Conservation (phyloP, 306 rosid genomes). For the Parietaria judaica region DNA sequence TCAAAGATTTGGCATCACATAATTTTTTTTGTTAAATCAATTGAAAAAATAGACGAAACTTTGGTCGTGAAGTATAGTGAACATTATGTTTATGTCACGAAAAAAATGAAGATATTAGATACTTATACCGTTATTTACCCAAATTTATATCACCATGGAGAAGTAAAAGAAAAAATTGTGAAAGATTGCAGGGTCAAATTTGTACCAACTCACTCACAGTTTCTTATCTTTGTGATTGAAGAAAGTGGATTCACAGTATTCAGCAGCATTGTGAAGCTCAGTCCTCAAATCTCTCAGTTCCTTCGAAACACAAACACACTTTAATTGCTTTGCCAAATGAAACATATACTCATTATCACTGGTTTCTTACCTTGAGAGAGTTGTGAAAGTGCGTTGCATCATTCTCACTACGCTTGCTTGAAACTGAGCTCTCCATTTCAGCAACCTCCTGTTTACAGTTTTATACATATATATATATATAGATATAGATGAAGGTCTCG, state of each 20-base stretch:
- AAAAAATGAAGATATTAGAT: no score
- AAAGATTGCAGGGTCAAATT: background rate
- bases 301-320: conserved; percentile 23
- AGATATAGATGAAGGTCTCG: no score
- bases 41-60: no score
- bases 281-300: conserved; percentile 59
- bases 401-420: conserved; percentile 5
- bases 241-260: conserved; percentile 71
- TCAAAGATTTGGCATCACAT: background rate
- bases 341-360: no score
- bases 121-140: no score
- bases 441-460: background rate
- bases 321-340: no score
- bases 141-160: no score
- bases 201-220: conserved; percentile 37
- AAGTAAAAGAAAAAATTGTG: background rate
- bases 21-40: background rate
- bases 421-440: conserved; percentile 32
- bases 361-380: conserved; percentile 54
- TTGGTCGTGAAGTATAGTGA: no score
- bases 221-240: conserved; percentile 49
- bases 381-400: conserved; percentile 45
- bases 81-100: no score
- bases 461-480: no score
- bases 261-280: conserved; percentile 91